Conservation (phyloP, 75 land plant species). For the Chamaecyparis obtusa region DNA sequence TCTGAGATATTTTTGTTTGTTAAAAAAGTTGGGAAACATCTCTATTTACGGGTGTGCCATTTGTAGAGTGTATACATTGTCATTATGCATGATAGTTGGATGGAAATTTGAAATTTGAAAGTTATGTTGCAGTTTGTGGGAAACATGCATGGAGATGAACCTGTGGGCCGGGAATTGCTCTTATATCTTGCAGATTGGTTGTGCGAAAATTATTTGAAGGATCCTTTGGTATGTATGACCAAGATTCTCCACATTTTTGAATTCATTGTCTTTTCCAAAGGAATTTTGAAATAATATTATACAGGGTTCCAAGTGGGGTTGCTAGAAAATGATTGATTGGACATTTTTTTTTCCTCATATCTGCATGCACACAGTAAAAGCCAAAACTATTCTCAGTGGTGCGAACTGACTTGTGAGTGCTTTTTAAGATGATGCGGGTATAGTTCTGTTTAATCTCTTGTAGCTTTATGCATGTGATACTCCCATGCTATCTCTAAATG, state of each 20-base stretch:
- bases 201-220: constrained; percentile 77
- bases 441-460: neutral
- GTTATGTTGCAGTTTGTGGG: constrained; percentile 74
- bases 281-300: constrained; percentile 6
- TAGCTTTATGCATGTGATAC: neutral
- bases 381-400: neutral
- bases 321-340: neutral
- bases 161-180: constrained; percentile 91
- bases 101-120: neutral
- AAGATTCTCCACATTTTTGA: neutral
- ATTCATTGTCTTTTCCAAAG: constrained; percentile 4
- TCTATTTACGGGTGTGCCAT: neutral
- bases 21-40: neutral
- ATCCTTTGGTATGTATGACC: constrained; percentile 64
- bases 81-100: neutral
- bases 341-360: neutral
- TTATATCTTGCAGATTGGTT: constrained; percentile 85
- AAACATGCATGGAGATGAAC: constrained; percentile 99
- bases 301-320: neutral
- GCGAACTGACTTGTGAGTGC: neutral
- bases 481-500: neutral
- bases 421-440: neutral
- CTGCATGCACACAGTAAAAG: neutral
- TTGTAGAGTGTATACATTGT: neutral
- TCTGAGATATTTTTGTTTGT: neutral